A percentile compares a stretch with the other conserved stretches of the same genome.
These are phyloP conservation scores for Vitis riparia DNA, from an alignment of 164 flowering plant species.

Conservation along the genomic window DNA sequence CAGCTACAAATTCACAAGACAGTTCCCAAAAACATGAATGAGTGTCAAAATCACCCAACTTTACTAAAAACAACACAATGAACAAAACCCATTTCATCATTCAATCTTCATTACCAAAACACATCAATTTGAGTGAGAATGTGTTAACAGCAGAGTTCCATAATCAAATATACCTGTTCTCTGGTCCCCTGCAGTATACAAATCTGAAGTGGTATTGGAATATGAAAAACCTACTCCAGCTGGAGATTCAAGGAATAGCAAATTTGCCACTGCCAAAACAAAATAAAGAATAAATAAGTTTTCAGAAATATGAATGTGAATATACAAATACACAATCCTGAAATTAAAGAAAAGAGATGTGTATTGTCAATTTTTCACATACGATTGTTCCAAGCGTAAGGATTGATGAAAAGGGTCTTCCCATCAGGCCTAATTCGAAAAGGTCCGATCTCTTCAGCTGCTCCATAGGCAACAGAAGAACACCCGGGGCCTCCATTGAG, in stretches of 20 bases:
- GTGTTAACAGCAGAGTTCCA: background rate
- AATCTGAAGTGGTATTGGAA: conserved; percentile 75
- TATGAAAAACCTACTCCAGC: conserved; percentile 98
- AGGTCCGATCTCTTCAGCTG: conserved; percentile 92
- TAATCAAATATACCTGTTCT: conserved; percentile 61
- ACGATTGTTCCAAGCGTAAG: conserved; percentile 90
- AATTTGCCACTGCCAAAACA: conserved; percentile 74
- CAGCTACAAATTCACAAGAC: conserved; percentile 58
- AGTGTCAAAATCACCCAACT: conserved; percentile 12
- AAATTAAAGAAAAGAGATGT: conserved; percentile 7
- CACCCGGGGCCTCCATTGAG: conserved; percentile 99
- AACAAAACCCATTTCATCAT: background rate
- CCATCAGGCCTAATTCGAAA: conserved; percentile 78
- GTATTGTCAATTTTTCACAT: conserved; percentile 18
- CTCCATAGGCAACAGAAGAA: conserved; percentile 92
- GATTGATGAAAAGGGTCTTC: conserved; percentile 66
- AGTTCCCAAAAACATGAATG: conserved; percentile 20
- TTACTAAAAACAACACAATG: background rate
- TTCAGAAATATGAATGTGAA: background rate
- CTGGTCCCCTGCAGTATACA: conserved; percentile 75
- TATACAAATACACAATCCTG: too few relatives aligned
- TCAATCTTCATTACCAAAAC: background rate
- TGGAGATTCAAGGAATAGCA: conserved; percentile 95
- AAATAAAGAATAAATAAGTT: background rate
- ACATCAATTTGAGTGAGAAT: background rate